These are phyloP conservation scores for Coleophoma cylindrospora DNA, from an alignment of 2,329 filamentous ascomycete genomes.

Conservation along the genomic window DNA sequence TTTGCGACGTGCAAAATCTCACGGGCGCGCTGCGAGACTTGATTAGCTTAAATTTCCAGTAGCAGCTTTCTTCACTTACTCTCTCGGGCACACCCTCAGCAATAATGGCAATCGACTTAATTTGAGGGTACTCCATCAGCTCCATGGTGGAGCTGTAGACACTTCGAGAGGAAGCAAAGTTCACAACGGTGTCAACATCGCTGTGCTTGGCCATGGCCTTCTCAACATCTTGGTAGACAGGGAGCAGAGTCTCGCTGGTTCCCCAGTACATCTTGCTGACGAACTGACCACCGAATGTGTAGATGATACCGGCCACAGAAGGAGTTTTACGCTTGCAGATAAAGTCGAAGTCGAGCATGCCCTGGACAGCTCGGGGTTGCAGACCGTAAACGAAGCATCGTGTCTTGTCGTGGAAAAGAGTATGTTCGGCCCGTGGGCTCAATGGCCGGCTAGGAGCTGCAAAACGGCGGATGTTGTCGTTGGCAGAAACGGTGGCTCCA, in stretches of 20 bases:
- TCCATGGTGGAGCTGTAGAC: slow-evolving; percentile 99
- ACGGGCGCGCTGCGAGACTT: slow-evolving; percentile 68
- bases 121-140: slow-evolving; percentile 93
- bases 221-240: slow-evolving; percentile 90
- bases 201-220: slow-evolving; percentile 96
- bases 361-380: slow-evolving; percentile 87
- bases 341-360: slow-evolving; percentile 99
- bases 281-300: slow-evolving; percentile 99
- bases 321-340: slow-evolving; percentile 98
- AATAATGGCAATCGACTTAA: slow-evolving; percentile 99
- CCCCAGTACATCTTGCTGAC: slow-evolving; percentile 99
- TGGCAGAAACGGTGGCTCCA: slow-evolving; percentile 56
- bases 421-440: slow-evolving; percentile 82
- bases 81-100: slow-evolving; percentile 98
- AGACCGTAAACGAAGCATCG: slow-evolving; percentile 99
- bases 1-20: slow-evolving; percentile 95
- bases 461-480: slow-evolving; percentile 99
- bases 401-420: slow-evolving; percentile 98
- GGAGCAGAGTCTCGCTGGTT: slow-evolving; percentile 96
- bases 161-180: slow-evolving; percentile 98
- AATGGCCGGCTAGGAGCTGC: slow-evolving; percentile 85
- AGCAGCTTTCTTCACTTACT: slow-evolving; percentile 47
- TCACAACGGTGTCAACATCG: slow-evolving; percentile 96
- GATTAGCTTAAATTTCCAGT: slow-evolving; percentile 20
- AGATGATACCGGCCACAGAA: slow-evolving; percentile 98